Percentiles rank a stretch among this genome's conserved stretches.
These are phyloP conservation scores for Coemansia sp. DNA, from an alignment of 192 early-diverging fungal species.

Conservation along the genomic window DNA sequence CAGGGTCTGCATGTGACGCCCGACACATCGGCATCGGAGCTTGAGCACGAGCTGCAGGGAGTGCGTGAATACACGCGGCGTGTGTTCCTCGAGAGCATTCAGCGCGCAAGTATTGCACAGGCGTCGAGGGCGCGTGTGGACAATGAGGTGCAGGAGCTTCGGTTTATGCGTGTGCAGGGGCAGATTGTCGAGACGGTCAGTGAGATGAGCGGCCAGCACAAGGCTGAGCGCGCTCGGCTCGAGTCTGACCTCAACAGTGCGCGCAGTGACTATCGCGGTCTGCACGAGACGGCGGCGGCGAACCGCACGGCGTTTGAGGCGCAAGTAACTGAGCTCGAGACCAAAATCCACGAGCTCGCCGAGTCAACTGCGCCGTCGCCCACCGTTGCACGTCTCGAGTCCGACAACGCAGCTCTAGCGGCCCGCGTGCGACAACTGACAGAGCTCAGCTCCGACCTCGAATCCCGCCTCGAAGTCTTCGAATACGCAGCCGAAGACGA, in stretches of 20 bases:
- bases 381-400: constrained; percentile 7
- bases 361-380: not conserved
- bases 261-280: constrained; percentile 19
- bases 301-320: constrained; percentile 20
- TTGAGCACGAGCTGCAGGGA: constrained; percentile 8
- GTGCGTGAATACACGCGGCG: constrained; percentile 13
- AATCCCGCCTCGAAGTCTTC: constrained; percentile 26
- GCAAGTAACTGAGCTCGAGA: constrained; percentile 19
- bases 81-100: constrained; percentile 23
- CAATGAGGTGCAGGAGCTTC: constrained; percentile 24
- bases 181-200: constrained; percentile 41
- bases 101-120: constrained; percentile 19
- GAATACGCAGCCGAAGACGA: constrained; percentile 27
- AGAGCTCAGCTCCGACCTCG: constrained; percentile 20
- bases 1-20: constrained; percentile 12
- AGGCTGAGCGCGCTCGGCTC: constrained; percentile 20
- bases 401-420: constrained; percentile 15
- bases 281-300: constrained; percentile 22
- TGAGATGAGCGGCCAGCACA: constrained; percentile 36
- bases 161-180: constrained; percentile 35
- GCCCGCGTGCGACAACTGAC: constrained; percentile 11
- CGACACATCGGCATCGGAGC: not conserved
- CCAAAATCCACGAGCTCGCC: constrained; percentile 13
- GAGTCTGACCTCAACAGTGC: constrained; percentile 16
- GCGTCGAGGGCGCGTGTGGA: constrained; percentile 6